A percentile compares a stretch with the other conserved stretches of the same genome.
Conservation (phyloP, 202 grass and related monocot genomes). For the Tripidium arundinaceum region DNA sequence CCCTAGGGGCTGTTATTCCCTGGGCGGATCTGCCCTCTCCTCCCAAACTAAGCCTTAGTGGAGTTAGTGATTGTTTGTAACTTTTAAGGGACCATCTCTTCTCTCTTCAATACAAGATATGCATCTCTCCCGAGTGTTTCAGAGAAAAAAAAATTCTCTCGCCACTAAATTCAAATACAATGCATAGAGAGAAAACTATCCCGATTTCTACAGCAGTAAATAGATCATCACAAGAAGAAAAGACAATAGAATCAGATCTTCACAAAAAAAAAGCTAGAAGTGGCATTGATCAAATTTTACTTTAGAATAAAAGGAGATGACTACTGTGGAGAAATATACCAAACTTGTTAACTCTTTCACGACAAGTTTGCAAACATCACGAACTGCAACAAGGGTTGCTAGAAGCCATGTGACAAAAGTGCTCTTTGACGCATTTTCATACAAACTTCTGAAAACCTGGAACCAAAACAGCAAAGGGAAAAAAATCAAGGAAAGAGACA, state of each 20-base stretch:
- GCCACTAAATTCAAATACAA: slow-evolving; percentile 4
- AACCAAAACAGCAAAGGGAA: slow-evolving; percentile 33
- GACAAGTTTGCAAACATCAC: slow-evolving; percentile 85
- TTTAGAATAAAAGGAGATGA: slow-evolving; percentile 12
- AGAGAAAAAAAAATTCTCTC: not conserved
- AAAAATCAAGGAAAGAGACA: slow-evolving; percentile 6
- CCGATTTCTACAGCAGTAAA: not conserved
- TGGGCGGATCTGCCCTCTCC: not conserved
- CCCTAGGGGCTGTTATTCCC: not conserved
- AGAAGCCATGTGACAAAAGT: slow-evolving; percentile 60
- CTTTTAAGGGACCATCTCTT: not conserved
- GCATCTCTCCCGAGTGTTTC: not conserved
- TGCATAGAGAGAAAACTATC: not conserved
- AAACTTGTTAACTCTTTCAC: slow-evolving; percentile 88
- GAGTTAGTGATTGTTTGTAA: not conserved
- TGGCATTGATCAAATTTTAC: slow-evolving; percentile 3
- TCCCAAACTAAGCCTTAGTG: not conserved
- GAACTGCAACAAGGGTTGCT: slow-evolving; percentile 69
- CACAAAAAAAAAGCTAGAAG: not conserved
- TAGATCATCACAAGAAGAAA: not conserved
- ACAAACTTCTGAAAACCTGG: slow-evolving; percentile 89
- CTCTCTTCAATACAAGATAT: not conserved
- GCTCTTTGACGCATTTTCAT: slow-evolving; percentile 76
- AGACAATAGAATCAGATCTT: not conserved
- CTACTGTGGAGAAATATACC: slow-evolving; percentile 43